phyloP scores from a whole-genome alignment of 73 alveolate genomes.

The Tetrahymena malaccensis region DNA sequence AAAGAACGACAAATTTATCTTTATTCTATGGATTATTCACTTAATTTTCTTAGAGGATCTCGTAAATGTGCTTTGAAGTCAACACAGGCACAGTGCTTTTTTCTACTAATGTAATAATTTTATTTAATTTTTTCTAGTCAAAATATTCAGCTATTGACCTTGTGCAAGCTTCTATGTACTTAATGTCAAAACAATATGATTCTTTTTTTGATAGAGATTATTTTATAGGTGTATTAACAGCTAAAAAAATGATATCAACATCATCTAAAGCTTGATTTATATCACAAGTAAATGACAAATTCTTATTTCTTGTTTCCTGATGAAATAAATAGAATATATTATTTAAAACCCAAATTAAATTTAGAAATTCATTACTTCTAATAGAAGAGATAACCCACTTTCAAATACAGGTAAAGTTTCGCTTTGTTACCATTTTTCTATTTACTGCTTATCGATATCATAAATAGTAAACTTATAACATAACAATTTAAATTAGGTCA shows the following conservation, averaged over 20 bases:
- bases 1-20: slow-evolving; percentile 58
- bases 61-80: slow-evolving; percentile 64
- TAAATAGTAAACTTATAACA: slow-evolving; percentile 46
- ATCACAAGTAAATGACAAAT: slow-evolving; percentile 69
- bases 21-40: slow-evolving; percentile 21
- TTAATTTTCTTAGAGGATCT: slow-evolving; percentile 14
- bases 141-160: slow-evolving; percentile 30
- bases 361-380: slow-evolving; percentile 11
- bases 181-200: slow-evolving; percentile 63
- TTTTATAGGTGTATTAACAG: slow-evolving; percentile 95
- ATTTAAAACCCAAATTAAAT: background rate
- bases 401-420: slow-evolving; percentile 2
- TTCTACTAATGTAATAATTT: slow-evolving; percentile 62
- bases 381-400: slow-evolving; percentile 9
- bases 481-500: background rate
- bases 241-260: slow-evolving; percentile 55
- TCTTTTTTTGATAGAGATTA: slow-evolving; percentile 54
- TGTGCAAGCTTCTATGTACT: slow-evolving; percentile 50
- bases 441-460: slow-evolving; percentile 67
- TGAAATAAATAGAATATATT: background rate
- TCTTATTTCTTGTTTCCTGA: slow-evolving; percentile 23
- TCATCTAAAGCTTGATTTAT: slow-evolving; percentile 47
- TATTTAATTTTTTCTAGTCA: slow-evolving; percentile 17
- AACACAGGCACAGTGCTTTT: slow-evolving; percentile 95
- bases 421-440: slow-evolving; percentile 55